Evolutionary conservation across 768 basidiomycete species (phyloP), one percentile per base, ranked within the genome.

Genomic region (Amyloporia xantha): DNA sequence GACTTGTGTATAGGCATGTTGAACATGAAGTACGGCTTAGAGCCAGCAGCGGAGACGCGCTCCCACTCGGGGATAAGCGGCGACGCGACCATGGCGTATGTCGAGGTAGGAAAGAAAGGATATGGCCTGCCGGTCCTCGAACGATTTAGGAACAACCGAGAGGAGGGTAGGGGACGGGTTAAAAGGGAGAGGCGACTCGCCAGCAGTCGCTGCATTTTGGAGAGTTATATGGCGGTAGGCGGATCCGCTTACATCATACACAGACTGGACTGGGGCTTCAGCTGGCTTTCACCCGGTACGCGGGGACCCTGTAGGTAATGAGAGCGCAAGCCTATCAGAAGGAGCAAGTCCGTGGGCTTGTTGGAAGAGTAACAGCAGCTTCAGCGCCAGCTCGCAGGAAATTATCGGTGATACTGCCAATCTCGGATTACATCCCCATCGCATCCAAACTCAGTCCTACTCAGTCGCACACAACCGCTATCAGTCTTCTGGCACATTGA

Each of bases 1-100:
- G 89, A 85, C 65, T 83, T 82, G 51, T 82, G 74, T 51, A 94
- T 76, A 6, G 75, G 66, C 47, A 72, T 77, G 13, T 66, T 70
- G 71, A 78, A 91, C 28, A 81, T 61, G 4, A 67, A 71, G 59
- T 78, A 82, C 0, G 72, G 65, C 2, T 40, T 40, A 2, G 46
- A 36, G 6, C 44, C 42, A 11, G 49, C 50, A 9, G 39, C 42
- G 15, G 54, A 44, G 42, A 55, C 50, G 15, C 54, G 52, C 2
- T 41, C 25, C 57, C 54, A 58, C 13, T 52, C 56, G 19, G 50
- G 24, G 17, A 48, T 33, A 17, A 20, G 47, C 10, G 24, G 46
- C 17, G 39, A 47, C 44, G 40, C 13, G 28, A 48, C 51, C 54
- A 54, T 54, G 21, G 49, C 50, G 33, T 43, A 53, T 19, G 43